Evolutionary conservation across 139 green algal genomes (phyloP).

Genomic region (Protoeuglena noctilucae): DNA sequence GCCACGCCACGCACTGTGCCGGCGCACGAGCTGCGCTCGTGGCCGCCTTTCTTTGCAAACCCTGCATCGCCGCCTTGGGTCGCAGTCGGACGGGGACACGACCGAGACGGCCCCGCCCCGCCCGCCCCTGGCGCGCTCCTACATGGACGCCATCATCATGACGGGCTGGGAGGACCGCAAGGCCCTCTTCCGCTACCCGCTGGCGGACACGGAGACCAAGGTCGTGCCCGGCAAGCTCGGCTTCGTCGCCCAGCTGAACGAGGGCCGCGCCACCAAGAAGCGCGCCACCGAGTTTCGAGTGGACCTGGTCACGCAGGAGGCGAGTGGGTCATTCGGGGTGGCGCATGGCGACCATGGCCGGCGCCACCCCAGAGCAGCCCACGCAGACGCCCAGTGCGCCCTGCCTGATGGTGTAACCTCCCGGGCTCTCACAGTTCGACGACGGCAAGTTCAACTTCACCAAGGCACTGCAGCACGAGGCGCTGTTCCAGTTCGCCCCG

Average conservation of each 20-base stretch:
- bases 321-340: background rate
- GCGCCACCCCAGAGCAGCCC: no score
- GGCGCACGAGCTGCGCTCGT: no score
- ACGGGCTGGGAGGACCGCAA: slow-evolving; percentile 23
- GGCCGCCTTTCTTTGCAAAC: no score
- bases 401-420: slow-evolving; percentile 1
- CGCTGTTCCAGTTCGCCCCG: slow-evolving; percentile 75
- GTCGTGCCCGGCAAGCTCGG: slow-evolving; percentile 56
- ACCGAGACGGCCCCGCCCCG: no score
- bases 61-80: no score
- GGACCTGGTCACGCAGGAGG: slow-evolving; percentile 45
- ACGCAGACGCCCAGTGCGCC: background rate
- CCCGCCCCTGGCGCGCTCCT: background rate
- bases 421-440: slow-evolving; percentile 76
- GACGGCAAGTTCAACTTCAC: slow-evolving; percentile 94
- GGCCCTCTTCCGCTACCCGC: slow-evolving; percentile 82
- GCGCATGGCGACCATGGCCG: no score
- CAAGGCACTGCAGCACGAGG: slow-evolving; percentile 80
- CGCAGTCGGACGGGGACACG: no score
- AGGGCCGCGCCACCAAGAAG: slow-evolving; percentile 88
- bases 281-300: slow-evolving; percentile 88
- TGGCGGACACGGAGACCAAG: slow-evolving; percentile 74
- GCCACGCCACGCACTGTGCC: no score
- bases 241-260: slow-evolving; percentile 90
- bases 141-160: slow-evolving; percentile 9